Evolutionary conservation across 352 stramenopile species (phyloP).

Genomic region (Elongisporangium prolatum): DNA sequence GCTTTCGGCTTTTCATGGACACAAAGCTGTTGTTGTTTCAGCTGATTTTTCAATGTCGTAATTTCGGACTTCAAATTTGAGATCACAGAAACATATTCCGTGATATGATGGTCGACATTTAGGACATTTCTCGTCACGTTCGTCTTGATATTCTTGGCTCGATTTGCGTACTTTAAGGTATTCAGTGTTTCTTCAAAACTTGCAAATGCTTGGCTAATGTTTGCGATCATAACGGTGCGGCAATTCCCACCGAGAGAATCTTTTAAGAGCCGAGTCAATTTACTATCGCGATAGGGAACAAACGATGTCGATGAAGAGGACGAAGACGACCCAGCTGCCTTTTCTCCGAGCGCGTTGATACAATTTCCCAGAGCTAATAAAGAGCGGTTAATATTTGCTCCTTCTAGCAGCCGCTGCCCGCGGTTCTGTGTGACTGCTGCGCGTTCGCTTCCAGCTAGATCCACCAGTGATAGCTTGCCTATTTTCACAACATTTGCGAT

Average conservation of each 20-base stretch:
- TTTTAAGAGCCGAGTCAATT: slow-evolving; percentile 87
- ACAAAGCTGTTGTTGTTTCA: slow-evolving; percentile 24
- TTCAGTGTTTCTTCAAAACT: slow-evolving; percentile 92
- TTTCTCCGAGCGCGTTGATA: slow-evolving; percentile 91
- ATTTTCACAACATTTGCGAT: slow-evolving; percentile 60
- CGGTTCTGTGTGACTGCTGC: slow-evolving; percentile 89
- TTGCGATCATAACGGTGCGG: slow-evolving; percentile 93
- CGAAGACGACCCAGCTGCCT: slow-evolving; percentile 17
- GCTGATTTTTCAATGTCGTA: slow-evolving; percentile 57
- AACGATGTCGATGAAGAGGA: slow-evolving; percentile 28
- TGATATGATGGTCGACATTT: slow-evolving; percentile 83
- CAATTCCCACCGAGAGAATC: slow-evolving; percentile 91
- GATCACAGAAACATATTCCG: slow-evolving; percentile 86
- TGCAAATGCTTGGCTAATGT: slow-evolving; percentile 71
- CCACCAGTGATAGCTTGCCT: slow-evolving; percentile 88
- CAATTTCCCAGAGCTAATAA: slow-evolving; percentile 90
- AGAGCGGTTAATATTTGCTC: slow-evolving; percentile 91
- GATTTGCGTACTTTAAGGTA: slow-evolving; percentile 91
- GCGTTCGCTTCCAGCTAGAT: slow-evolving; percentile 89
- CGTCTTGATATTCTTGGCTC: slow-evolving; percentile 93
- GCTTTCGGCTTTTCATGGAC: background rate
- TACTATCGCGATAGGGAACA: slow-evolving; percentile 89
- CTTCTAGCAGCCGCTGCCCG: slow-evolving; percentile 80
- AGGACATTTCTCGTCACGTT: slow-evolving; percentile 85
- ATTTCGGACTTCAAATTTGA: slow-evolving; percentile 85